A percentile compares a stretch with the other conserved stretches of the same genome.
Conservation (phyloP, 1,139 yeast genomes). For the Suhomyces maxii region DNA sequence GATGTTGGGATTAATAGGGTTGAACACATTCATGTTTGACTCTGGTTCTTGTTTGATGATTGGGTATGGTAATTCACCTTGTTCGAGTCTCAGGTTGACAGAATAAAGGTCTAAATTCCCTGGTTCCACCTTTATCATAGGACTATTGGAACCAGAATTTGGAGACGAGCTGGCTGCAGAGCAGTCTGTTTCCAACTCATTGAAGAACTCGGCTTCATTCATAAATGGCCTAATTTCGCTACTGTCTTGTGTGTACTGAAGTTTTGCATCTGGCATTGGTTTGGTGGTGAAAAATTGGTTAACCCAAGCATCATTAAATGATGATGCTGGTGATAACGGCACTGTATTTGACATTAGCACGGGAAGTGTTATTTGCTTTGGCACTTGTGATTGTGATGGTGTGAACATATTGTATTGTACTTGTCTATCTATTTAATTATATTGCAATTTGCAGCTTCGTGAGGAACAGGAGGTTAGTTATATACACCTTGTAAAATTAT, state of each 20-base stretch:
- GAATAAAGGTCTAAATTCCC: background rate
- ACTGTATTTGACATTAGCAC: constrained; percentile 1
- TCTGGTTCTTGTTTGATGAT: background rate
- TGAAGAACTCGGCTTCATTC: background rate
- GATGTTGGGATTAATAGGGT: background rate
- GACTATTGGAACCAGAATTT: constrained; percentile 1
- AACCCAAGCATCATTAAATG: constrained; percentile 20
- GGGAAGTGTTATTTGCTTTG: no score
- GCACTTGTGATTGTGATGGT: no score
- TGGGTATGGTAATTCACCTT: background rate
- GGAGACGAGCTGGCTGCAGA: constrained; percentile 6
- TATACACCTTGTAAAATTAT: no score
- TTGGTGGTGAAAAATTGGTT: constrained; percentile 18
- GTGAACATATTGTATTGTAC: no score
- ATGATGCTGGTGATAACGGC: constrained; percentile 19
- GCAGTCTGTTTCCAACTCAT: background rate
- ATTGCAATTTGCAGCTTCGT: no score
- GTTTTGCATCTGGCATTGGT: constrained; percentile 22
- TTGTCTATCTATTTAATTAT: no score
- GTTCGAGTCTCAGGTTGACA: background rate
- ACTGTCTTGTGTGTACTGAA: constrained; percentile 6
- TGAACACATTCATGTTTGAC: background rate
- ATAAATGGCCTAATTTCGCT: background rate
- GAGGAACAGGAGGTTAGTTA: no score
- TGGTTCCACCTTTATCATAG: constrained; percentile 4